These are phyloP conservation scores for Coemansia biformis DNA, from an alignment of 192 early-diverging fungal genomes.

Conservation along the genomic window DNA sequence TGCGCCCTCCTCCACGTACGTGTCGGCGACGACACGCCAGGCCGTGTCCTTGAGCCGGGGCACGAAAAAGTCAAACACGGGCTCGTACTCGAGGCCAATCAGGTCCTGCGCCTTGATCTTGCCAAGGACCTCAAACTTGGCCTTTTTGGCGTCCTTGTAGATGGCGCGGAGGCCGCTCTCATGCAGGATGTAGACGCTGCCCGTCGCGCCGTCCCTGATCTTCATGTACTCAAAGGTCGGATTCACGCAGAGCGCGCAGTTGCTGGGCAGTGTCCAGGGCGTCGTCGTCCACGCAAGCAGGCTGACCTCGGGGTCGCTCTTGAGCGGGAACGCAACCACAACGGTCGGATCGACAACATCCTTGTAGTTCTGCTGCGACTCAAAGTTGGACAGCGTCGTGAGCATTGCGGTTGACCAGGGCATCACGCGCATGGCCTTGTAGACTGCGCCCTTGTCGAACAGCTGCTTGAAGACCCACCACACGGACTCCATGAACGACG, in stretches of 20 bases:
- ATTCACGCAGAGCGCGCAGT: slow-evolving; percentile 90
- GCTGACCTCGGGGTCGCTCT: slow-evolving; percentile 66
- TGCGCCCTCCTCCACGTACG: slow-evolving; percentile 84
- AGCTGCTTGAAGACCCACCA: slow-evolving; percentile 99
- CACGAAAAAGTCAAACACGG: slow-evolving; percentile 82
- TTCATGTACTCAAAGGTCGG: slow-evolving; percentile 93
- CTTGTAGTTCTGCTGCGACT: slow-evolving; percentile 94
- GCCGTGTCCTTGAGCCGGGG: slow-evolving; percentile 68
- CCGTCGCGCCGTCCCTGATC: slow-evolving; percentile 83
- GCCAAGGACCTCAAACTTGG: slow-evolving; percentile 81
- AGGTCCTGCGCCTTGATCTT: slow-evolving; percentile 72
- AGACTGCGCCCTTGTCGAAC: slow-evolving; percentile 90
- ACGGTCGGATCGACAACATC: slow-evolving; percentile 94
- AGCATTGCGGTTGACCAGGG: slow-evolving; percentile 89
- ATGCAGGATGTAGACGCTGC: slow-evolving; percentile 78
- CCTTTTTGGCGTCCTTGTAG: slow-evolving; percentile 95
- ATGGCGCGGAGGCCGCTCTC: slow-evolving; percentile 77
- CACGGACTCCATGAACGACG: slow-evolving; percentile 95
- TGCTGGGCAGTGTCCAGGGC: slow-evolving; percentile 96
- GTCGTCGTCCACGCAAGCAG: slow-evolving; percentile 98
- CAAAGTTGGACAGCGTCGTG: slow-evolving; percentile 96
- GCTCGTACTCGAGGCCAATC: slow-evolving; percentile 83
- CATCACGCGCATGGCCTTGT: slow-evolving; percentile 91
- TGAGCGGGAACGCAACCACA: slow-evolving; percentile 89
- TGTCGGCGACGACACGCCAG: slow-evolving; percentile 82